phyloP scores from a whole-genome alignment of 495 filamentous ascomycete species.

The Hypoxylon fragiforme region DNA sequence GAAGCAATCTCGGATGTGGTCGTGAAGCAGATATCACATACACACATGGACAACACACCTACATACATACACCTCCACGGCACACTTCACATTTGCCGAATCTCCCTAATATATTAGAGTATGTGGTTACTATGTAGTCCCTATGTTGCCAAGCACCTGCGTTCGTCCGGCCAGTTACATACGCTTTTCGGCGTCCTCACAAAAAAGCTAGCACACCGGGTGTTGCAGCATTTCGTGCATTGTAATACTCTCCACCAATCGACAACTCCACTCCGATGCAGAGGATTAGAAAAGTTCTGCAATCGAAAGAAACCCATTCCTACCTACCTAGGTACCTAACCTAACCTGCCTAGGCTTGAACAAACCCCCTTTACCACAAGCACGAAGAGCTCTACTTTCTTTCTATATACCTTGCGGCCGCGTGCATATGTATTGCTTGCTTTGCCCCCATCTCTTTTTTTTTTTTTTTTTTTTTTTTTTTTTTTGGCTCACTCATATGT shows the following conservation, averaged over 20 bases:
- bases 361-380: slow-evolving; percentile 8
- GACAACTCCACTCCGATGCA: slow-evolving; percentile 32
- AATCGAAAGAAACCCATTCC: slow-evolving; percentile 4
- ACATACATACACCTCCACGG: neutral
- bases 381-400: slow-evolving; percentile 6
- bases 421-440: slow-evolving; percentile 9
- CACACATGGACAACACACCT: slow-evolving; percentile 2
- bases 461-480: neutral
- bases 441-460: neutral
- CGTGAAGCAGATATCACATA: slow-evolving; percentile 26
- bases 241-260: slow-evolving; percentile 29
- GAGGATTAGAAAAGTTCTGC: slow-evolving; percentile 26
- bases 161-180: slow-evolving; percentile 14
- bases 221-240: slow-evolving; percentile 43
- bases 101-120: slow-evolving; percentile 26
- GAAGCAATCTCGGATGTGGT: slow-evolving; percentile 31
- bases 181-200: slow-evolving; percentile 22
- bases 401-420: slow-evolving; percentile 13
- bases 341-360: slow-evolving; percentile 12
- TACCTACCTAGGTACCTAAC: neutral
- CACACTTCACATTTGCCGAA: slow-evolving; percentile 32
- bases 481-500: slow-evolving; percentile 1
- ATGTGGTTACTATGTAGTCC: slow-evolving; percentile 24
- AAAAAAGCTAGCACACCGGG: slow-evolving; percentile 26
- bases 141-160: slow-evolving; percentile 23